Conservation (phyloP, 345 rosid genomes). For the Acer saccharum region DNA sequence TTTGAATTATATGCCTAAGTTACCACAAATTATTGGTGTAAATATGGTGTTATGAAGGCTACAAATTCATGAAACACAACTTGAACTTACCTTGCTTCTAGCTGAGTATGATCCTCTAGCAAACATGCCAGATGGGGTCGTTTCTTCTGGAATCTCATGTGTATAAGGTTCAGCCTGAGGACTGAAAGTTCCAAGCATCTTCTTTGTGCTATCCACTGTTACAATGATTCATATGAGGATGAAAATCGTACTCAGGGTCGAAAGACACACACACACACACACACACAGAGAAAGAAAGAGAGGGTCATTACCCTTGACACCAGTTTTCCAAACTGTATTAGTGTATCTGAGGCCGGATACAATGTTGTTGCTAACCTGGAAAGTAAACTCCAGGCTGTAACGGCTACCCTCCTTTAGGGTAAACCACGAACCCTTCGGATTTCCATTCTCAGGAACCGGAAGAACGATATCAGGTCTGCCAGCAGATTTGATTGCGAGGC, state of each 20-base stretch:
- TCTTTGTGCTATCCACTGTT: constrained; percentile 80
- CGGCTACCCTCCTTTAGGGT: constrained; percentile 86
- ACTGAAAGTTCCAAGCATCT: constrained; percentile 94
- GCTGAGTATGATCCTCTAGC: constrained; percentile 92
- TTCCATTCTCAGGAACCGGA: constrained; percentile 60
- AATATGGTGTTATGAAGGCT: not conserved
- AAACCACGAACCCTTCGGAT: constrained; percentile 81
- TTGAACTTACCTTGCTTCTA: constrained; percentile 62
- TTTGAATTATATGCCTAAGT: not conserved
- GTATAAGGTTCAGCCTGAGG: constrained; percentile 87
- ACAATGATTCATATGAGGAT: constrained; percentile 1
- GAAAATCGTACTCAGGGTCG: not conserved
- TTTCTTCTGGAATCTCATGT: constrained; percentile 78
- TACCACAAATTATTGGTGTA: not conserved
- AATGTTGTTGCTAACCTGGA: constrained; percentile 83
- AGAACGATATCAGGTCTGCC: constrained; percentile 79
- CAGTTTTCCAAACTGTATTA: constrained; percentile 83
- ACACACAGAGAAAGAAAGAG: not conserved
- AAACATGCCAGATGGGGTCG: constrained; percentile 86
- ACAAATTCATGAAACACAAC: not conserved
- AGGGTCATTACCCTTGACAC: constrained; percentile 54
- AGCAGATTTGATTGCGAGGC: constrained; percentile 64
- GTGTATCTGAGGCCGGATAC: constrained; percentile 82
- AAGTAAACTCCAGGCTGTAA: constrained; percentile 64
- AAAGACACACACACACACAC: not conserved